Conservation (phyloP, 345 rosid genomes). For the thale cress (Arabidopsis thaliana) region TAIR10.1 NC_003076.8:20487501-20488000, state of each 20-base stretch:
- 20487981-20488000: conserved; percentile 65
- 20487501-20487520: conserved; percentile 87
- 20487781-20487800: background rate
- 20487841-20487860: background rate
- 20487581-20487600: conserved; percentile 5
- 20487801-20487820: background rate
- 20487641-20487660: conserved; percentile 44
- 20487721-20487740: background rate
- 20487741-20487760: background rate
- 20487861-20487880: background rate
- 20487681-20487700: conserved; percentile 80
- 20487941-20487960: conserved; percentile 98
- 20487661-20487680: conserved; percentile 88
- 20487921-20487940: conserved; percentile 26
- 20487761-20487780: background rate
- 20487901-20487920: background rate
- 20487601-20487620: conserved; percentile 1
- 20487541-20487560: conserved; percentile 94
- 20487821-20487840: background rate
- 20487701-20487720: conserved; percentile 71
- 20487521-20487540: conserved; percentile 96
- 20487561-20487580: conserved; percentile 51
- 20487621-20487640: conserved; percentile 18
- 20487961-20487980: conserved; percentile 85
- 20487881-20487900: conserved; percentile 3